Evolutionary conservation across 257 asterid genomes (phyloP).

Genomic region (Leptodermis oblonga): DNA sequence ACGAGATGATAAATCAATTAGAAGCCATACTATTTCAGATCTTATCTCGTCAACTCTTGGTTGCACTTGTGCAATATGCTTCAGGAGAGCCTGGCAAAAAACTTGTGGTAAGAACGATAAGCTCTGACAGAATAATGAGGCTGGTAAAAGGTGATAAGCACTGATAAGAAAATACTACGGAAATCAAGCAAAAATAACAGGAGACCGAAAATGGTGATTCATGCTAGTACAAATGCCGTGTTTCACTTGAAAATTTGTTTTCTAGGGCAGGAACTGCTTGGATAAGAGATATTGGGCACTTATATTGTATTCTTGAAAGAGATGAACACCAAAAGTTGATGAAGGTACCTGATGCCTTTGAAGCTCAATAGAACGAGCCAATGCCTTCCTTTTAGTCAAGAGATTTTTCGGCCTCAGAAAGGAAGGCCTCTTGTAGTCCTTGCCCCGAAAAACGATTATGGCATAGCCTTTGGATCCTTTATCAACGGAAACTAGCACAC

Average conservation of each 20-base stretch:
- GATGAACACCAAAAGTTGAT: not conserved
- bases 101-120: not conserved
- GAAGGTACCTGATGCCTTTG: constrained; percentile 79
- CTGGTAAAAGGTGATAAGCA: not conserved
- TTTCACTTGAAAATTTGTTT: not conserved
- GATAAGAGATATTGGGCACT: not conserved
- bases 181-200: not conserved
- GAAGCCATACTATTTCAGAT: constrained; percentile 60
- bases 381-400: constrained; percentile 86
- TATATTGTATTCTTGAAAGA: not conserved
- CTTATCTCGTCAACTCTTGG: constrained; percentile 51
- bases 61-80: constrained; percentile 58
- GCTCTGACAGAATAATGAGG: not conserved
- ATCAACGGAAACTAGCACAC: constrained; percentile 83
- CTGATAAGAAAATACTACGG: not conserved
- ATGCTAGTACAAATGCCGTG: not conserved
- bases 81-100: constrained; percentile 54
- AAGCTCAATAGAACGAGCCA: constrained; percentile 96
- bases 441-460: constrained; percentile 80
- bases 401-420: constrained; percentile 82
- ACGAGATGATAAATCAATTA: constrained; percentile 14
- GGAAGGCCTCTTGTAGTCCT: constrained; percentile 70
- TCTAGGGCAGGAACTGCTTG: not conserved
- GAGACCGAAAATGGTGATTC: not conserved
- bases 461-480: constrained; percentile 94